Conservation (phyloP, 176 grass and related monocot species). For the Leersia perrieri region DNA sequence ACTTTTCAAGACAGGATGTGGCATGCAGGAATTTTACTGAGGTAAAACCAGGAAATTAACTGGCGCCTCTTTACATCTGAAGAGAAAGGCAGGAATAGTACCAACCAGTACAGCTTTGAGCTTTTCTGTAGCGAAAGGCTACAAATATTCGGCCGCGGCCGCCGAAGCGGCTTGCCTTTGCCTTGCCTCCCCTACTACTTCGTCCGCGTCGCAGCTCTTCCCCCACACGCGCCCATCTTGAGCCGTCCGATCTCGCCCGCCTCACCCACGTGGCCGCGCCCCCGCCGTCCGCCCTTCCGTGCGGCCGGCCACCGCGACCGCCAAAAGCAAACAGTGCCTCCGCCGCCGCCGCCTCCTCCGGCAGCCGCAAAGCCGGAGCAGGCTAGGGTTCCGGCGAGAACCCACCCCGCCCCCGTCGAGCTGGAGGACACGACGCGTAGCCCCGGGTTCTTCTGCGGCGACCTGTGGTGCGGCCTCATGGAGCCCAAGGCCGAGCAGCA, state of each 20-base stretch:
- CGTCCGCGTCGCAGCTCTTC: conserved; percentile 11
- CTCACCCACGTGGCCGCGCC: conserved; percentile 19
- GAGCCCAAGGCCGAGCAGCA: conserved; percentile 62
- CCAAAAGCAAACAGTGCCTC: background rate
- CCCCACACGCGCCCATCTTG: background rate
- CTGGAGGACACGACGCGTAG: conserved; percentile 69
- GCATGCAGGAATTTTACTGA: background rate
- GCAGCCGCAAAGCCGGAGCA: conserved; percentile 35
- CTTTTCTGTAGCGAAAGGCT: conserved; percentile 13
- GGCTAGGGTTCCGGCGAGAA: conserved; percentile 25
- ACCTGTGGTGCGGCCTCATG: conserved; percentile 89
- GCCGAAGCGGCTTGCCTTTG: background rate
- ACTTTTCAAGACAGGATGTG: no score
- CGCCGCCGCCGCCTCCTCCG: conserved; percentile 5
- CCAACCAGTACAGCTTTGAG: background rate
- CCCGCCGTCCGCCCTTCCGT: background rate
- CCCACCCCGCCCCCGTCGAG: conserved; percentile 39
- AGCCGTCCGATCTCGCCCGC: conserved; percentile 29
- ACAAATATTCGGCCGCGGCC: conserved; percentile 36
- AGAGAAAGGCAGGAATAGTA: background rate
- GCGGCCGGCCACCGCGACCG: background rate
- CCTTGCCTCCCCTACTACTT: conserved; percentile 17
- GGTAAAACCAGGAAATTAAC: background rate
- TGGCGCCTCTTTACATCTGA: background rate
- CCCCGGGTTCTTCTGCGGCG: conserved; percentile 82